Conservation (phyloP, 257 asterid genomes). For the Salvia hispanica region DNA sequence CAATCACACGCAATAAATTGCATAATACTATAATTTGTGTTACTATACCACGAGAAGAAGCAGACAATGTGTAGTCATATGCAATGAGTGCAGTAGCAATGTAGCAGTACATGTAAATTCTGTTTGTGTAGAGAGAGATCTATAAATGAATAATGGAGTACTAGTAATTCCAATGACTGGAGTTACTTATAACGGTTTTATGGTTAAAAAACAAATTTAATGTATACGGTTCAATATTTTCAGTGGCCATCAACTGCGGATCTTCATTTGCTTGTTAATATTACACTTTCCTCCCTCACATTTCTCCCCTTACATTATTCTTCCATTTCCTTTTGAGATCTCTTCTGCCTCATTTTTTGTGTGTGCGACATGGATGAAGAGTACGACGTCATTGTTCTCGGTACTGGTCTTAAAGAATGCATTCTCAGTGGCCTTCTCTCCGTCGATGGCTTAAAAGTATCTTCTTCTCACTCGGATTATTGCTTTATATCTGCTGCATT, state of each 20-base stretch:
- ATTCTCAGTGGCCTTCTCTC: conserved; percentile 93
- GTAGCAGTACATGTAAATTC: too few species aligned
- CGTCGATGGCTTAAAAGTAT: conserved; percentile 84
- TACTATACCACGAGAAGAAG: too few species aligned
- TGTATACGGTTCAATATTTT: conserved; percentile 15
- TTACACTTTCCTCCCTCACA: conserved; percentile 15
- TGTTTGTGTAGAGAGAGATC: too few species aligned
- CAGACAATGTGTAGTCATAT: too few species aligned
- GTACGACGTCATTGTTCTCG: conserved; percentile 90
- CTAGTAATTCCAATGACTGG: too few species aligned
- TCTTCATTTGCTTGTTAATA: conserved; percentile 29
- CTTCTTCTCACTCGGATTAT: background rate
- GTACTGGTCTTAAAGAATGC: conserved; percentile 97
- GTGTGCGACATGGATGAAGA: conserved; percentile 74
- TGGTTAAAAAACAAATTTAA: background rate
- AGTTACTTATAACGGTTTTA: background rate
- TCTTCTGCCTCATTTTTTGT: background rate
- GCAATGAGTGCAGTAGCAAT: too few species aligned
- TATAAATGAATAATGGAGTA: too few species aligned
- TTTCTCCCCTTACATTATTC: conserved; percentile 17
- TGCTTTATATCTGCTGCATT: background rate
- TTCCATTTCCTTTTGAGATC: background rate
- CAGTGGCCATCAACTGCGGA: conserved; percentile 30
- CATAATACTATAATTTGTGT: too few species aligned
- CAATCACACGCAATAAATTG: too few species aligned